Conservation (phyloP, 306 rosid species). For the Prunus salicina region DNA sequence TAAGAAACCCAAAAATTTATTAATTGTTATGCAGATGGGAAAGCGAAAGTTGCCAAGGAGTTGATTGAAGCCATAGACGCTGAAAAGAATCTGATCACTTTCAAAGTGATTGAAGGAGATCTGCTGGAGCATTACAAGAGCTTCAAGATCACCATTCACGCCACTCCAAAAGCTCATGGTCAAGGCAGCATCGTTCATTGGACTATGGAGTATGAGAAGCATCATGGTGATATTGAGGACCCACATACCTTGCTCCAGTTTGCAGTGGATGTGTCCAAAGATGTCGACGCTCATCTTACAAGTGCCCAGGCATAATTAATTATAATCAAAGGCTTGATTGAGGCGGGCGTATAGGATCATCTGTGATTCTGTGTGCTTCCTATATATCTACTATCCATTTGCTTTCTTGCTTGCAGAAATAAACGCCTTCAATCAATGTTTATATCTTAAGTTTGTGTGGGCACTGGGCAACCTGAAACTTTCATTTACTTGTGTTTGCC, state of each 20-base stretch:
- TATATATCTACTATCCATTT: not conserved
- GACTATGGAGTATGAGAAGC: slow-evolving; percentile 45
- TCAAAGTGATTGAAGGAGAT: slow-evolving; percentile 39
- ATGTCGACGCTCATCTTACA: slow-evolving; percentile 25
- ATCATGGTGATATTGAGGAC: slow-evolving; percentile 27
- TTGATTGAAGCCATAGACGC: slow-evolving; percentile 33
- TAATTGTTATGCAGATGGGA: slow-evolving; percentile 27
- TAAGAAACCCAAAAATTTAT: too few relatives aligned
- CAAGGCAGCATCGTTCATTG: slow-evolving; percentile 35
- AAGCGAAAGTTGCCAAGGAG: slow-evolving; percentile 33
- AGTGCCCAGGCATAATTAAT: not conserved
- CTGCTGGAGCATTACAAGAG: slow-evolving; percentile 29
- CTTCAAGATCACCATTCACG: slow-evolving; percentile 15
- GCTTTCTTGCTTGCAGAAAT: not conserved
- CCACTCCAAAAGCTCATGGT: slow-evolving; percentile 32
- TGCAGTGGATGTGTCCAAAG: slow-evolving; percentile 5
- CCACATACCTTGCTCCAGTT: slow-evolving; percentile 35
- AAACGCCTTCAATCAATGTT: too few relatives aligned
- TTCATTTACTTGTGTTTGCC: too few relatives aligned
- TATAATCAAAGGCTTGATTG: not conserved
- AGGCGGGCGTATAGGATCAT: not conserved
- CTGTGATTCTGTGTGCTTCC: not conserved
- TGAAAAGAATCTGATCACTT: slow-evolving; percentile 26
- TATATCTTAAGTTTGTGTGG: too few relatives aligned
- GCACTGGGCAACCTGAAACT: too few relatives aligned